Conservation (phyloP, 352 stramenopile species). For the Globisporangium nagaii region DNA sequence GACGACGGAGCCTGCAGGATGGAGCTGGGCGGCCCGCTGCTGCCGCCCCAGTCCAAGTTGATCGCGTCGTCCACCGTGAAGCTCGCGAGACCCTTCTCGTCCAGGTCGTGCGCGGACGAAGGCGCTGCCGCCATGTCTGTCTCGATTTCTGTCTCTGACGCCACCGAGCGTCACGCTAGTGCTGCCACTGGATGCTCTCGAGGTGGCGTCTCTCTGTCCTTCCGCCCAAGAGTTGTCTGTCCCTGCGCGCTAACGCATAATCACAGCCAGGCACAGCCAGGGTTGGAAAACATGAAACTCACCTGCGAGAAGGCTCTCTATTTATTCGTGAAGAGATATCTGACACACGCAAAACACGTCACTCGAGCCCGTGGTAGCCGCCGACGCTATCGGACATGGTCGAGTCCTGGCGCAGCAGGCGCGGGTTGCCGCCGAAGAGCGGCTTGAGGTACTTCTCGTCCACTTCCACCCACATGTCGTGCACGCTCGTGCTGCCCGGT, state of each 20-base stretch:
- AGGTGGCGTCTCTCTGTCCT: too few species aligned
- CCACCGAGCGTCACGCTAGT: too few species aligned
- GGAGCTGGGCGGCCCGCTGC: not conserved
- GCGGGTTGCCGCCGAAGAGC: conserved; percentile 25
- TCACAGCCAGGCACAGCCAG: too few species aligned
- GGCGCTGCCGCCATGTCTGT: too few species aligned
- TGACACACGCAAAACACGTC: not conserved
- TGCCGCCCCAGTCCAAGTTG: not conserved
- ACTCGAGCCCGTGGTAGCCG: conserved; percentile 2
- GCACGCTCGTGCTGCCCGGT: conserved; percentile 12
- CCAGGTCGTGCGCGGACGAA: not conserved
- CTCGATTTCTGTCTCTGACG: too few species aligned
- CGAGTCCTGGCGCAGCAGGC: conserved; percentile 1
- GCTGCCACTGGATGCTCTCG: too few species aligned
- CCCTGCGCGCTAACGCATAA: too few species aligned
- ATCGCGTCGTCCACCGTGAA: conserved; percentile 2
- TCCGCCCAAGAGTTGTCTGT: too few species aligned
- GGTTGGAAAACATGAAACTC: too few species aligned
- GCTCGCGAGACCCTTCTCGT: conserved; percentile 6
- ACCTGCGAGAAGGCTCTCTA: too few species aligned
- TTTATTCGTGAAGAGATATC: too few species aligned
- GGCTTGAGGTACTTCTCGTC: conserved; percentile 41
- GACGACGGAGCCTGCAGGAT: not conserved
- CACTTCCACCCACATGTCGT: conserved; percentile 22
- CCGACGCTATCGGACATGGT: not conserved